phyloP scores from a whole-genome alignment of 176 grass and related monocot species.

The Zoysia japonica region DNA sequence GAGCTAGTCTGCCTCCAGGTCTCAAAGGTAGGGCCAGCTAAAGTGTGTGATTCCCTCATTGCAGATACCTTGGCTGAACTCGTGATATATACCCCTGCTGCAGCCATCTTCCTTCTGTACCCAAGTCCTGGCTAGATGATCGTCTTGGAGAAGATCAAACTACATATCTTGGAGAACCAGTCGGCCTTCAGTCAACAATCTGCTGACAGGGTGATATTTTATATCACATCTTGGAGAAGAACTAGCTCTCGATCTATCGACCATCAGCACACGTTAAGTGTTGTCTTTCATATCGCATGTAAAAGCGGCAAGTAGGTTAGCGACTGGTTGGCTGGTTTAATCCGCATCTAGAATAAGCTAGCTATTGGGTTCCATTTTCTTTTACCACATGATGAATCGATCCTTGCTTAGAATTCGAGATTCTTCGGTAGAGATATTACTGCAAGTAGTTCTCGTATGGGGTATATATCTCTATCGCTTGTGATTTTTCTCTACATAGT shows the following conservation, averaged over 20 bases:
- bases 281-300: background rate
- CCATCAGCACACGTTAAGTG: background rate
- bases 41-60: background rate
- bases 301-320: background rate
- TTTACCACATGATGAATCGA: background rate
- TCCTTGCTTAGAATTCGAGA: background rate
- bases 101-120: background rate
- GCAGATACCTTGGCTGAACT: background rate
- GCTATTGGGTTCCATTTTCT: background rate
- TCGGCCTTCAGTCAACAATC: background rate
- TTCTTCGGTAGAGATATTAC: background rate
- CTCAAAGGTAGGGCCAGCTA: background rate
- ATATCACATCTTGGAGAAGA: no score
- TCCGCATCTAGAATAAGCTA: background rate
- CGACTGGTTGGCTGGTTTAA: background rate
- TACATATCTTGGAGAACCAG: no score
- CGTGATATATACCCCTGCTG: background rate
- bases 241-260: background rate
- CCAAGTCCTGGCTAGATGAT: background rate
- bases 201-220: no score
- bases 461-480: no score
- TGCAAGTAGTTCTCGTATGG: background rate
- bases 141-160: background rate
- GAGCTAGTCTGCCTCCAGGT: conserved; percentile 1
- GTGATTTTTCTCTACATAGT: background rate